Percentiles rank a stretch among this genome's conserved stretches.
Conservation (phyloP, 805 yeast genomes). For the Scheffersomyces amazonensis region DNA sequence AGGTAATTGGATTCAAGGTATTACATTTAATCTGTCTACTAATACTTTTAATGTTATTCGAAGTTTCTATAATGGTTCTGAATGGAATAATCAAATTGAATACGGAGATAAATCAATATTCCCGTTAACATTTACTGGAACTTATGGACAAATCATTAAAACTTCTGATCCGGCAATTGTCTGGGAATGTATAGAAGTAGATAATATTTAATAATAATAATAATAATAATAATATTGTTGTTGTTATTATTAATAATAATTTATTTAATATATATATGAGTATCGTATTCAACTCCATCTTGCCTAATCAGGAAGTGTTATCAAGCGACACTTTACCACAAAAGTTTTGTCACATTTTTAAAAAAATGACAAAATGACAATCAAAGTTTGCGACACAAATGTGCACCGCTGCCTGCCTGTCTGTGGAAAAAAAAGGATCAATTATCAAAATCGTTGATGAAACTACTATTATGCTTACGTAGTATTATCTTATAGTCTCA, state of each 20-base stretch:
- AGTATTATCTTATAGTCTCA: no score
- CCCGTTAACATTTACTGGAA: slow-evolving; percentile 19
- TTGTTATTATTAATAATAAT: not conserved
- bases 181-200: slow-evolving; percentile 21
- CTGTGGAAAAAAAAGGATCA: no score
- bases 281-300: no score
- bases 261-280: no score
- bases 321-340: no score
- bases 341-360: no score
- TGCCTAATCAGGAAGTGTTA: no score
- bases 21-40: slow-evolving; percentile 27
- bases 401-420: no score
- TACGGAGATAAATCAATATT: slow-evolving; percentile 22
- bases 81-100: slow-evolving; percentile 22
- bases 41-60: slow-evolving; percentile 22
- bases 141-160: slow-evolving; percentile 6
- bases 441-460: no score
- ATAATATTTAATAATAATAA: not conserved
- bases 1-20: slow-evolving; percentile 54
- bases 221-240: not conserved
- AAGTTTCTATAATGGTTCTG: slow-evolving; percentile 11
- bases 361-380: no score
- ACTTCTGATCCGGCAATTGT: slow-evolving; percentile 5
- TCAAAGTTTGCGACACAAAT: no score
- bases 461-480: no score